A percentile compares a stretch with the other conserved stretches of the same genome.
These are phyloP conservation scores for Leishmania aethiopica DNA, from an alignment of 208 protist species.

Conservation along the genomic window DNA sequence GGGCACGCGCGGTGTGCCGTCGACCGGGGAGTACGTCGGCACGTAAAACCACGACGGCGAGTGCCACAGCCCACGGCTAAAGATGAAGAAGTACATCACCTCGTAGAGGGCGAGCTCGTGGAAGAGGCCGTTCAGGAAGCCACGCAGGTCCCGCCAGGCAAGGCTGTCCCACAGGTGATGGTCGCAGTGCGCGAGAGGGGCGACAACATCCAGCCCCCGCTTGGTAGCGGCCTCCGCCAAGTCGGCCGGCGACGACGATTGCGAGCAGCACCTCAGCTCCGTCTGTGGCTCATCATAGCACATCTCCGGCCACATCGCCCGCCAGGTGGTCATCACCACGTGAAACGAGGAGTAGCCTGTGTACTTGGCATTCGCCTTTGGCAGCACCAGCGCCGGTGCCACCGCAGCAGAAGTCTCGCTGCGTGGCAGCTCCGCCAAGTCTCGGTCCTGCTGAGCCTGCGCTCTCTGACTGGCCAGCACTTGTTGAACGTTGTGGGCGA, in stretches of 20 bases:
- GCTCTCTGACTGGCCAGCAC: conserved; percentile 32
- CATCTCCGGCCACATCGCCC: conserved; percentile 88
- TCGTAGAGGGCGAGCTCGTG: conserved; percentile 75
- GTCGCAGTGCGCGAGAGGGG: conserved; percentile 42
- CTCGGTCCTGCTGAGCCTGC: conserved; percentile 7
- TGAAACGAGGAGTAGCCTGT: conserved; percentile 86
- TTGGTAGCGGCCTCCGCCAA: conserved; percentile 4
- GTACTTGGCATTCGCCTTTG: conserved; percentile 21
- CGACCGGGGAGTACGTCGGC: conserved; percentile 55
- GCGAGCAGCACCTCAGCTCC: not conserved
- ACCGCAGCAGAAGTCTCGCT: not conserved
- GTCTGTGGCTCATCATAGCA: conserved; percentile 37
- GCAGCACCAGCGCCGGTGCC: not conserved
- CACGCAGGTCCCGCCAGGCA: conserved; percentile 62
- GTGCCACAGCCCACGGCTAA: conserved; percentile 78
- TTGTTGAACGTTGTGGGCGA: conserved; percentile 81
- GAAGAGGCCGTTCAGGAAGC: conserved; percentile 67
- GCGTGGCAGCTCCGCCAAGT: not conserved
- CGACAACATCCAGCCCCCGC: conserved; percentile 8
- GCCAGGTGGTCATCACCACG: conserved; percentile 83
- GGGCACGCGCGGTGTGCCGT: conserved; percentile 27
- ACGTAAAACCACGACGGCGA: conserved; percentile 69
- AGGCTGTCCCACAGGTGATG: conserved; percentile 80
- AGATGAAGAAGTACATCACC: conserved; percentile 84
- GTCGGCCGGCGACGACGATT: not conserved